These are phyloP conservation scores for Candida multigemmis DNA, from an alignment of 805 yeast genomes.

Conservation along the genomic window DNA sequence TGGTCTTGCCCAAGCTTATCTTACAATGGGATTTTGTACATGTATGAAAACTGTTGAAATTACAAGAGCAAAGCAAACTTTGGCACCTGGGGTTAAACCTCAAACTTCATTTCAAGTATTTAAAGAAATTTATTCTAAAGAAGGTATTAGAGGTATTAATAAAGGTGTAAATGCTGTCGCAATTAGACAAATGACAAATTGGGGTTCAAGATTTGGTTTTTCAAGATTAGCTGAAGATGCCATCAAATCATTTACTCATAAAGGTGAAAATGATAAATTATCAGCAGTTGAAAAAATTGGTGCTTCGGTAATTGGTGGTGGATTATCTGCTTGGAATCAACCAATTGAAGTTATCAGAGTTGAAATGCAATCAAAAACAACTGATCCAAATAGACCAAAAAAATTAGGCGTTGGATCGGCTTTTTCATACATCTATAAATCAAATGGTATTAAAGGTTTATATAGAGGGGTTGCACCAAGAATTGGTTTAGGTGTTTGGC, in stretches of 20 bases:
- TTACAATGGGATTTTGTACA: slow-evolving; percentile 97
- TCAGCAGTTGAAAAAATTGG: slow-evolving; percentile 71
- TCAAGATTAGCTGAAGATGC: slow-evolving; percentile 85
- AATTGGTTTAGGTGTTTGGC: slow-evolving; percentile 95
- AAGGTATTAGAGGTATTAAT: slow-evolving; percentile 91
- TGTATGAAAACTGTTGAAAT: slow-evolving; percentile 99
- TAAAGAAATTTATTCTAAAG: slow-evolving; percentile 70
- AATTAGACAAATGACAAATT: slow-evolving; percentile 96
- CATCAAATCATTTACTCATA: slow-evolving; percentile 57
- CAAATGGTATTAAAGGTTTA: slow-evolving; percentile 82
- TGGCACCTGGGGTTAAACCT: slow-evolving; percentile 50
- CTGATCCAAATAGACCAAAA: slow-evolving; percentile 92
- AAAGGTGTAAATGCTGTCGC: slow-evolving; percentile 99
- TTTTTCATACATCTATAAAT: slow-evolving; percentile 70
- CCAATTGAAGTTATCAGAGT: slow-evolving; percentile 97
- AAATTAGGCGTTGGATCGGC: slow-evolving; percentile 74
- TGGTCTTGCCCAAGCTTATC: slow-evolving; percentile 93
- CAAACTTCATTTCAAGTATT: slow-evolving; percentile 80
- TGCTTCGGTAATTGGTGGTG: slow-evolving; percentile 92
- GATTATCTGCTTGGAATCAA: slow-evolving; percentile 96
- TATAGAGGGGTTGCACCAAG: slow-evolving; percentile 97
- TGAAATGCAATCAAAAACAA: slow-evolving; percentile 95
- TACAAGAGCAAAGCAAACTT: slow-evolving; percentile 73
- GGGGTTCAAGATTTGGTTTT: slow-evolving; percentile 97
- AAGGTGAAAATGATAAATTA: slow-evolving; percentile 50